Evolutionary conservation across 768 basidiomycete species (phyloP).

Genomic region (Suillus occidentalis): DNA sequence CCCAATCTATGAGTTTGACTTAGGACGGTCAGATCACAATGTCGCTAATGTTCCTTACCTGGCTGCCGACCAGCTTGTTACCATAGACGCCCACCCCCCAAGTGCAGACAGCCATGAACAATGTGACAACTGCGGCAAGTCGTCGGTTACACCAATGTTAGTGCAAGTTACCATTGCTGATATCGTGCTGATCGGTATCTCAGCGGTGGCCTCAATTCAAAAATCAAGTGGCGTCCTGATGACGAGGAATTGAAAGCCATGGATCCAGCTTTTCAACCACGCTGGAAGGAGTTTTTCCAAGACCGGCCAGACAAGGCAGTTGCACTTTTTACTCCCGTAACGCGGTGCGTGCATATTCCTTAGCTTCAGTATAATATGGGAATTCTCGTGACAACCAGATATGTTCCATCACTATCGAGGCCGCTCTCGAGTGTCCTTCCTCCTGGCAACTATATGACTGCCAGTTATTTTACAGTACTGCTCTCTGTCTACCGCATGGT

Average conservation of each 20-base stretch:
- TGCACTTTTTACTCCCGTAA: conserved; percentile 40
- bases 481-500: not conserved
- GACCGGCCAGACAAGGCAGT: conserved; percentile 57
- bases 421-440: not conserved
- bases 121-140: conserved; percentile 38
- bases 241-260: conserved; percentile 49
- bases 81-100: conserved; percentile 40
- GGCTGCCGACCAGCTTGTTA: conserved; percentile 45
- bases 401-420: not conserved
- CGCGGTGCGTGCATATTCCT: conserved; percentile 33
- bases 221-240: conserved; percentile 56
- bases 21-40: conserved; percentile 29
- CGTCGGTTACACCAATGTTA: conserved; percentile 54
- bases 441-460: conserved; percentile 15
- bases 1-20: not conserved
- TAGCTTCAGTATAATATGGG: not conserved
- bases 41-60: conserved; percentile 32
- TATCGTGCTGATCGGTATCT: not conserved
- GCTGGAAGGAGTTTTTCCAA: conserved; percentile 53
- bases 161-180: conserved; percentile 9
- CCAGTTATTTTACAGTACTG: conserved; percentile 33
- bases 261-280: conserved; percentile 44
- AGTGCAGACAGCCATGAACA: conserved; percentile 20
- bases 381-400: not conserved
- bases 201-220: conserved; percentile 57